Percentiles rank a stretch among this genome's conserved stretches.
phyloP scores from a whole-genome alignment of 805 yeast species.

The Myxozyma kluyveri region DNA sequence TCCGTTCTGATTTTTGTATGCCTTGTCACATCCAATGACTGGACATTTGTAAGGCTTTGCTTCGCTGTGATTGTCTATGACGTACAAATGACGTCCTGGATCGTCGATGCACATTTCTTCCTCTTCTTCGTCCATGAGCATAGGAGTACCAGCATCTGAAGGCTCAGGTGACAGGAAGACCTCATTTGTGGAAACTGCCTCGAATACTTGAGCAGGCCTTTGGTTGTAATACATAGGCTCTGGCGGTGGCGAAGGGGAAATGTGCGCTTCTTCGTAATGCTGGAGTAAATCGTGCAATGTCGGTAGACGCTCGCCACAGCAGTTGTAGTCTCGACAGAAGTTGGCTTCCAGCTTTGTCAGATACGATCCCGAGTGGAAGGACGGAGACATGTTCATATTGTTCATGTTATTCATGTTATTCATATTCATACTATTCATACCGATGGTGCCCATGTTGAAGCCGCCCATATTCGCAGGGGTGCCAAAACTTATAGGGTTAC shows the following conservation, averaged over 20 bases:
- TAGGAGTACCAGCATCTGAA: conserved; percentile 37
- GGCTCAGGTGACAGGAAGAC: conserved; percentile 63
- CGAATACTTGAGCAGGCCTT: conserved; percentile 57
- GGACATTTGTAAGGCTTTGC: conserved; percentile 96
- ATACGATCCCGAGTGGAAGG: conserved; percentile 63
- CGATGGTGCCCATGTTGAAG: background rate
- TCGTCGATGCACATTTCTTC: conserved; percentile 87
- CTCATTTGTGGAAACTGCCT: conserved; percentile 89
- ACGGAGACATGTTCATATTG: conserved; percentile 60
- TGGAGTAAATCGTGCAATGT: conserved; percentile 88
- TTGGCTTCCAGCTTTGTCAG: conserved; percentile 92
- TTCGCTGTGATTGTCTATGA: conserved; percentile 77
- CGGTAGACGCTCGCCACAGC: conserved; percentile 91
- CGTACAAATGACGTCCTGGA: conserved; percentile 92
- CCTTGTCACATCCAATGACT: conserved; percentile 96
- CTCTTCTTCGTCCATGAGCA: conserved; percentile 49
- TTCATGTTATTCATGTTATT: conserved; percentile 13
- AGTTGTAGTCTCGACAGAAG: conserved; percentile 92
- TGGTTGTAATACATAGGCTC: conserved; percentile 32
- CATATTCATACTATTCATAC: conserved; percentile 6
- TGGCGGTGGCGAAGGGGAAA: conserved; percentile 57
- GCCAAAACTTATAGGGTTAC: conserved; percentile 16
- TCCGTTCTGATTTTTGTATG: conserved; percentile 96
- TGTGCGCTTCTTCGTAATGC: conserved; percentile 96
- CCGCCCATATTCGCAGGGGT: conserved; percentile 8